Conservation (phyloP, 805 yeast species). For the Wickerhamomyces silvicola region DNA sequence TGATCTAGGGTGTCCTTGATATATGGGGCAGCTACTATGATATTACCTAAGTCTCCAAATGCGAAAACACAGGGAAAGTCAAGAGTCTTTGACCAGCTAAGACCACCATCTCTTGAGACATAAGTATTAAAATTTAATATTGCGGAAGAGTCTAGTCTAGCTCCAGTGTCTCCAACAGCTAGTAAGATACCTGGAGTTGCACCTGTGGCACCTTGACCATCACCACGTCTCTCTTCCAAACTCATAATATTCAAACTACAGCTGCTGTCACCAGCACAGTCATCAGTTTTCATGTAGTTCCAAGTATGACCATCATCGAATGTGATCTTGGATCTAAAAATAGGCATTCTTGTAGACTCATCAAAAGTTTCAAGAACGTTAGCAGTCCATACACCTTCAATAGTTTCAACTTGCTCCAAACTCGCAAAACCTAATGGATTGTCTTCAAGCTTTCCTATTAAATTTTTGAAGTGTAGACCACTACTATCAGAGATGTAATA, state of each 20-base stretch:
- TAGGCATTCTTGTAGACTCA: constrained; percentile 11
- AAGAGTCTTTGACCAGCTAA: constrained; percentile 54
- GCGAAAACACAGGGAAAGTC: constrained; percentile 48
- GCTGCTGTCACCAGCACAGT: constrained; percentile 23
- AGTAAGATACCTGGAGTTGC: constrained; percentile 40
- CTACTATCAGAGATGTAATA: constrained; percentile 35
- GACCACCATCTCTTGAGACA: constrained; percentile 74
- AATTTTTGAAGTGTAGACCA: constrained; percentile 44
- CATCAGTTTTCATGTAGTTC: constrained; percentile 23
- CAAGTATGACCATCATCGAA: constrained; percentile 35
- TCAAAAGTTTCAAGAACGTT: constrained; percentile 25
- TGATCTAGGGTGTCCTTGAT: constrained; percentile 22
- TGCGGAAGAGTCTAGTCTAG: constrained; percentile 8
- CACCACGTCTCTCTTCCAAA: constrained; percentile 26
- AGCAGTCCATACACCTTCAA: constrained; percentile 66
- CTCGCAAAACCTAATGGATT: constrained; percentile 26
- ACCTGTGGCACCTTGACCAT: constrained; percentile 23
- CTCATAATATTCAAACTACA: constrained; percentile 31
- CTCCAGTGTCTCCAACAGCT: constrained; percentile 36
- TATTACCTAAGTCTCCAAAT: constrained; percentile 76
- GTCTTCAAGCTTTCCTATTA: constrained; percentile 34
- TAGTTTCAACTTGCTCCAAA: constrained; percentile 35
- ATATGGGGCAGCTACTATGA: constrained; percentile 48
- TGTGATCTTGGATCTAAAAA: constrained; percentile 27
- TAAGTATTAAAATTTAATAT: constrained; percentile 37